These are phyloP conservation scores for Pyronema domesticum DNA, from an alignment of 495 filamentous ascomycete species.

Conservation along the genomic window DNA sequence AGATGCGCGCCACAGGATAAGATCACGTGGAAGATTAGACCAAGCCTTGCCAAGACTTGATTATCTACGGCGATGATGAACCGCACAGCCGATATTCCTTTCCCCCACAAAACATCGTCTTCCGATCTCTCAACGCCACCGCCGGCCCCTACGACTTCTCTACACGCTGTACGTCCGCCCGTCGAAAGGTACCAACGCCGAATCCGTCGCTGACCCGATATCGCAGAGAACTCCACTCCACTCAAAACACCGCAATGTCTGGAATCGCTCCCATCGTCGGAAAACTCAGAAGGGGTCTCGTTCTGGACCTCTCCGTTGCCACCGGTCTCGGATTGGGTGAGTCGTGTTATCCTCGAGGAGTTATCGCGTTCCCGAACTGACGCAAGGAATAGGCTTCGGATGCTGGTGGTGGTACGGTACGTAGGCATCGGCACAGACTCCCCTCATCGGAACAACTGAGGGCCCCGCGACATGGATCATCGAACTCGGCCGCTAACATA, in stretches of 20 bases:
- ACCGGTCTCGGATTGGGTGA: slow-evolving; percentile 38
- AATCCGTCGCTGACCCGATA: too few species aligned
- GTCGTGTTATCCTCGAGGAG: neutral
- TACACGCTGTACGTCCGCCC: too few species aligned
- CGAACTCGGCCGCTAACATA: neutral
- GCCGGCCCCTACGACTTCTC: too few species aligned
- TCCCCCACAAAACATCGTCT: slow-evolving; percentile 14
- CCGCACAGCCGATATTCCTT: slow-evolving; percentile 3
- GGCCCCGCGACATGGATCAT: too few species aligned
- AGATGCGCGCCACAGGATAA: too few species aligned
- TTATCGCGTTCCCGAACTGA: neutral
- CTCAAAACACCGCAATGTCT: neutral
- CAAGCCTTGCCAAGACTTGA: too few species aligned
- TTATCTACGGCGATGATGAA: slow-evolving; percentile 1
- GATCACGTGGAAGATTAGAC: too few species aligned
- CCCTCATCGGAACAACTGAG: neutral
- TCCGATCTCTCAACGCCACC: neutral
- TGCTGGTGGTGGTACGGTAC: slow-evolving; percentile 62
- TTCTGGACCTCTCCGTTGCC: slow-evolving; percentile 62
- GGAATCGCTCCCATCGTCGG: slow-evolving; percentile 22
- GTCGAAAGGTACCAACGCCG: too few species aligned
- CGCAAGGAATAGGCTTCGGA: slow-evolving; percentile 35
- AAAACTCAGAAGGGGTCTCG: slow-evolving; percentile 57
- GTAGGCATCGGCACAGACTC: slow-evolving; percentile 8
- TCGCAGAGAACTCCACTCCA: neutral